phyloP scores from a whole-genome alignment of 441 rosid species.

The Populus tomentosa region DNA sequence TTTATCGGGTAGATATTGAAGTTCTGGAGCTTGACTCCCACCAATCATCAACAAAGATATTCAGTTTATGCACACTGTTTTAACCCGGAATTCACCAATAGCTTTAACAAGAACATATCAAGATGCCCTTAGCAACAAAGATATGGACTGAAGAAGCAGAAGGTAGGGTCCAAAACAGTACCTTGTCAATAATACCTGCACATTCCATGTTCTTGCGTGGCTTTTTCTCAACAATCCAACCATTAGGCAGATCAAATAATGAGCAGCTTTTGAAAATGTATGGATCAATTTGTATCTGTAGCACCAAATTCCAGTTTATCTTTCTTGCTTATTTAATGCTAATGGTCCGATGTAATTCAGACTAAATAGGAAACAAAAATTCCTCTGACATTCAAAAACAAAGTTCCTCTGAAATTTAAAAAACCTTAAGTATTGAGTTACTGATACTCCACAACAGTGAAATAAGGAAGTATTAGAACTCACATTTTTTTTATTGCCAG shows the following conservation, averaged over 20 bases:
- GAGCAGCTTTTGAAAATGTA: conserved; percentile 21
- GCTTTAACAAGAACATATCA: background rate
- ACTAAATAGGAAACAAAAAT: background rate
- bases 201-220: conserved; percentile 25
- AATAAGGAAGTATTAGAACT: conserved; percentile 14
- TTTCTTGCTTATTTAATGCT: background rate
- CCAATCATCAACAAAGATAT: background rate
- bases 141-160: background rate
- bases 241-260: conserved; percentile 38
- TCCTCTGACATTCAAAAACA: background rate
- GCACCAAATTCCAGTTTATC: background rate
- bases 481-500: conserved; percentile 12
- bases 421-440: background rate
- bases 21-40: background rate
- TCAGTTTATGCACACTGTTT: background rate
- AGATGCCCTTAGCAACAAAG: background rate
- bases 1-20: background rate
- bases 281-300: conserved; percentile 31
- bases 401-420: background rate
- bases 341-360: background rate
- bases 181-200: conserved; percentile 40
- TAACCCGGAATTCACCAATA: too few species aligned
- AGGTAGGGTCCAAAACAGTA: conserved; percentile 12
- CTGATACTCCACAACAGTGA: background rate
- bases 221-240: conserved; percentile 45